phyloP scores from a whole-genome alignment of 371 early-diverging fungal genomes.

The Mortierella sp. region DNA sequence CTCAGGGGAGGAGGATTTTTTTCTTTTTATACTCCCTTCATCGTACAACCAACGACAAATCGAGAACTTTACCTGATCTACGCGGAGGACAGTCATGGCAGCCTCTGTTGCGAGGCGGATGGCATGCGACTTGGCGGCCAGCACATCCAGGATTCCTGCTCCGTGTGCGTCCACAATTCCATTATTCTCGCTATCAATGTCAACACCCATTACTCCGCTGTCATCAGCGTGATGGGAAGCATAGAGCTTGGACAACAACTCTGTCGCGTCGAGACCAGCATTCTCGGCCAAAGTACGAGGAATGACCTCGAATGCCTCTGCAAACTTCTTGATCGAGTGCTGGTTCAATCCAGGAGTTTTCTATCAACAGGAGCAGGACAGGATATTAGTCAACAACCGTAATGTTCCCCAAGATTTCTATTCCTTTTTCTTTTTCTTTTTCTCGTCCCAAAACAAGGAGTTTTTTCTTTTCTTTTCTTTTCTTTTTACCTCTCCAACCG shows the following conservation, averaged over 20 bases:
- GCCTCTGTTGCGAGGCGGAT: constrained; percentile 92
- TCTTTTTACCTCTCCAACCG: constrained; percentile 65
- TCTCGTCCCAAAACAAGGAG: background rate
- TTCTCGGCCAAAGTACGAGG: constrained; percentile 97
- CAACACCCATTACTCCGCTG: constrained; percentile 55
- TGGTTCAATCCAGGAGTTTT: constrained; percentile 96
- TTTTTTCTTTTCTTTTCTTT: no score
- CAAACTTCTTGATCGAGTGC: constrained; percentile 96
- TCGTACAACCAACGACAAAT: background rate
- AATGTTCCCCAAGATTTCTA: no score
- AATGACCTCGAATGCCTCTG: constrained; percentile 95
- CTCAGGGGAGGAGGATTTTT: background rate
- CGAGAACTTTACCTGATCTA: constrained; percentile 81
- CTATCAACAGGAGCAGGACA: constrained; percentile 21
- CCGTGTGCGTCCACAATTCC: constrained; percentile 84
- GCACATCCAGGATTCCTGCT: constrained; percentile 82
- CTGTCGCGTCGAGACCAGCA: constrained; percentile 96
- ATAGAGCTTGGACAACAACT: constrained; percentile 91
- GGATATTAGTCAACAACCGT: background rate
- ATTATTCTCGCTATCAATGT: constrained; percentile 71
- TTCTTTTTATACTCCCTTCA: background rate
- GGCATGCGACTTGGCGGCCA: constrained; percentile 87
- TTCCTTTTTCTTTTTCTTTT: no score
- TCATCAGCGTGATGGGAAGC: constrained; percentile 91
- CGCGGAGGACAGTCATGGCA: constrained; percentile 94